These are phyloP conservation scores for Boletus sensibilis DNA, from an alignment of 768 basidiomycete species.

Conservation along the genomic window DNA sequence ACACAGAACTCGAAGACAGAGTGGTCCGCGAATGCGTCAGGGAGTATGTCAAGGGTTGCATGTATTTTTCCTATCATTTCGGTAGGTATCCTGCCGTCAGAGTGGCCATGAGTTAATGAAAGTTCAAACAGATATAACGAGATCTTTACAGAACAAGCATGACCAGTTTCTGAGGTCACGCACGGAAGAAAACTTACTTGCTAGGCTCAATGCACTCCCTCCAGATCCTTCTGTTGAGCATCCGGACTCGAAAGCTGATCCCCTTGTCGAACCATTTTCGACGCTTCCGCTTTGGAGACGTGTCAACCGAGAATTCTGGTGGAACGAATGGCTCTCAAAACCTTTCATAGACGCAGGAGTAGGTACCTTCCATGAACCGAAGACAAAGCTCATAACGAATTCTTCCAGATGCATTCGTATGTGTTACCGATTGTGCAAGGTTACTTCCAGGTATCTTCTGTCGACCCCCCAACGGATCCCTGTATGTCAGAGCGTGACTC, in stretches of 20 bases:
- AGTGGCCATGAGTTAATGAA: background rate
- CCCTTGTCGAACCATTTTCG: conserved; percentile 68
- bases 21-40: conserved; percentile 76
- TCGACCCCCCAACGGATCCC: conserved; percentile 52
- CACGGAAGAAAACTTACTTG: conserved; percentile 57
- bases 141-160: conserved; percentile 78
- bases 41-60: conserved; percentile 78
- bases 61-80: conserved; percentile 88
- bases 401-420: conserved; percentile 69
- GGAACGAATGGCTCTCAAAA: conserved; percentile 88
- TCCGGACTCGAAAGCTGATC: conserved; percentile 43
- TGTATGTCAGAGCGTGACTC: conserved; percentile 36
- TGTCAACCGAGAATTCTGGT: conserved; percentile 91
- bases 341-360: conserved; percentile 89
- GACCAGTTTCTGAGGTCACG: conserved; percentile 58
- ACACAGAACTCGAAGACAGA: conserved; percentile 78
- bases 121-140: conserved; percentile 63
- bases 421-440: conserved; percentile 94
- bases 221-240: conserved; percentile 29
- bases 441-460: conserved; percentile 74
- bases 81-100: conserved; percentile 44
- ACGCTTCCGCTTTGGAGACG: conserved; percentile 88
- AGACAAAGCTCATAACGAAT: background rate
- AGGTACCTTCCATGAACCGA: conserved; percentile 25
- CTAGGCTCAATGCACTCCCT: conserved; percentile 54